A percentile compares a stretch with the other conserved stretches of the same genome.
phyloP scores from a whole-genome alignment of 495 filamentous ascomycete species.

The Polyplosphaeria fusca region DNA sequence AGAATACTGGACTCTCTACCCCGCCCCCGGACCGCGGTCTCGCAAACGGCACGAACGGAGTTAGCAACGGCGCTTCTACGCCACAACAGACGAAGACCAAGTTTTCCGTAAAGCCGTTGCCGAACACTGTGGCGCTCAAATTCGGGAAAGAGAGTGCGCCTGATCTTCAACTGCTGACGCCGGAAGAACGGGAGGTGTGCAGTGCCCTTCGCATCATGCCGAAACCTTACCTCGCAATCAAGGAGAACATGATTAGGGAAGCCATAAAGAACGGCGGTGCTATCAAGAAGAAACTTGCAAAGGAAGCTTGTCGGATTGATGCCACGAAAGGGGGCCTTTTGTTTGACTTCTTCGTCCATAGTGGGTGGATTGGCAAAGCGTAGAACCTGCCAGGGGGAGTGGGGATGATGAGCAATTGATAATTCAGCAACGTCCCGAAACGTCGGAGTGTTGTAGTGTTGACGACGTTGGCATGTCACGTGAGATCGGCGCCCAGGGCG shows the following conservation, averaged over 20 bases:
- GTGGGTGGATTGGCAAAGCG: constrained; percentile 83
- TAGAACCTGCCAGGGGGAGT: too few relatives aligned
- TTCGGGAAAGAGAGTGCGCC: constrained; percentile 72
- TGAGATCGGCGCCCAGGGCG: too few relatives aligned
- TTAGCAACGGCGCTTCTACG: constrained; percentile 10
- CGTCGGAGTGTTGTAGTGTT: too few relatives aligned
- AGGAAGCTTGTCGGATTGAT: constrained; percentile 68
- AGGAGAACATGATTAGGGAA: constrained; percentile 82
- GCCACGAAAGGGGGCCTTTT: constrained; percentile 64
- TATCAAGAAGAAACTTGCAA: constrained; percentile 86
- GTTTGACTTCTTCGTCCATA: constrained; percentile 91
- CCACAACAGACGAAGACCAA: constrained; percentile 30
- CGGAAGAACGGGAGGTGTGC: constrained; percentile 83
- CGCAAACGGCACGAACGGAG: constrained; percentile 35
- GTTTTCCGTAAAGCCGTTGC: constrained; percentile 41
- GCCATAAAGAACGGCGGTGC: constrained; percentile 81
- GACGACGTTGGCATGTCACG: too few relatives aligned
- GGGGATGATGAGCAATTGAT: too few relatives aligned
- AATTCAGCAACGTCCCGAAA: too few relatives aligned
- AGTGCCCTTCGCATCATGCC: constrained; percentile 76
- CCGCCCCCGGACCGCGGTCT: constrained; percentile 39
- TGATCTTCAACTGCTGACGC: constrained; percentile 81
- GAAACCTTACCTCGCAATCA: constrained; percentile 92
- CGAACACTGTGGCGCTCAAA: constrained; percentile 61
- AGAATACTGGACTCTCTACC: constrained; percentile 49